Percentiles rank a stretch among this genome's conserved stretches.
phyloP scores from a whole-genome alignment of 1,284 basidiomycete species.

The Ustilago esculenta region DNA sequence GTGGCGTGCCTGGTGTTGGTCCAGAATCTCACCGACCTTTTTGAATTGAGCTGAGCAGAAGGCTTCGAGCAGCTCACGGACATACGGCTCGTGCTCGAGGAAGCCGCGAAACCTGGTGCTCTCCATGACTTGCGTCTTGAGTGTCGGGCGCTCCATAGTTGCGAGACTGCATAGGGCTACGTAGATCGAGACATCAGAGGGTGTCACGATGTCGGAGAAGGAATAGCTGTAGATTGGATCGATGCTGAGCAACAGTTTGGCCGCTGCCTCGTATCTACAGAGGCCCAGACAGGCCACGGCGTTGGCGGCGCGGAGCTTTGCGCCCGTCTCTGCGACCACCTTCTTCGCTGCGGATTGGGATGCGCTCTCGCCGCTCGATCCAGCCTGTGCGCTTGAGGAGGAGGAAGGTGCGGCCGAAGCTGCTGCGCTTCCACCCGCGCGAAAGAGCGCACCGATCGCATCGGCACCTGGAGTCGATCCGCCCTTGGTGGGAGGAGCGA shows the following conservation, averaged over 20 bases:
- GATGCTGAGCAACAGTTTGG: conserved; percentile 75
- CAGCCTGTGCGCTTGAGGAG: conserved; percentile 12
- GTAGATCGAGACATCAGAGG: conserved; percentile 83
- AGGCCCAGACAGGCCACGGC: conserved; percentile 78
- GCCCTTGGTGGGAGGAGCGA: conserved; percentile 43
- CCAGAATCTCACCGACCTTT: conserved; percentile 77
- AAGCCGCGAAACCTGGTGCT: conserved; percentile 78
- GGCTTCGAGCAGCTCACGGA: conserved; percentile 81
- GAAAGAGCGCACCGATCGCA: conserved; percentile 64
- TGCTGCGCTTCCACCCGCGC: conserved; percentile 53
- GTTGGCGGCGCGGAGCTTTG: conserved; percentile 80
- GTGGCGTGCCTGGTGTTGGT: conserved; percentile 76
- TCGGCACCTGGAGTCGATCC: conserved; percentile 51
- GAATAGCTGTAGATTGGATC: conserved; percentile 67
- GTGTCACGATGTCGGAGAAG: conserved; percentile 74
- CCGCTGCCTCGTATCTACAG: conserved; percentile 79
- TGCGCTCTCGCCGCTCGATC: conserved; percentile 20
- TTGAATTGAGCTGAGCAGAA: conserved; percentile 86
- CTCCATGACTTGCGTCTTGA: conserved; percentile 76
- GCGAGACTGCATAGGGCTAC: conserved; percentile 82
- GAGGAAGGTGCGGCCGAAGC: conserved; percentile 3
- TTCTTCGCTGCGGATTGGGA: conserved; percentile 27
- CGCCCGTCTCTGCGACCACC: conserved; percentile 70
- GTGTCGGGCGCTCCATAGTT: conserved; percentile 75
- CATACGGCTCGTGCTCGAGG: conserved; percentile 84